Evolutionary conservation across 345 rosid species (phyloP), one percentile per base, ranked within the genome.

Genomic region (Salix purpurea): DNA sequence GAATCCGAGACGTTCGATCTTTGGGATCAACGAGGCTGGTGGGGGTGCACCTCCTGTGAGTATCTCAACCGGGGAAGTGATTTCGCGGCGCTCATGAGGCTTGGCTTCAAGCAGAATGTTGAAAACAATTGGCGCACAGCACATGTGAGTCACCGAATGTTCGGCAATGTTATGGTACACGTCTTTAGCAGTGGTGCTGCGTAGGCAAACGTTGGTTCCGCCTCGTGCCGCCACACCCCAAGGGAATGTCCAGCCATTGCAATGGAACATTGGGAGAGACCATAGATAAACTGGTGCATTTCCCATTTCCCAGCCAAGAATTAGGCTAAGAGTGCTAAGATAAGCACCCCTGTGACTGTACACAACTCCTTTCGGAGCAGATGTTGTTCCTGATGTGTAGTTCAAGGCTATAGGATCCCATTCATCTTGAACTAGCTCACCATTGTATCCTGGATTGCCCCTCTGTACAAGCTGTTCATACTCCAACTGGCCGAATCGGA

Each of bases 1-100:
- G 81, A 94, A 94, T 19, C 95, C 93, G 0, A 92, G 71, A 19
- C 36, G 48, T 50, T 88, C 85, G 7, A 91, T 87, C 54, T 87
- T 82, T 76, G 81, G 73, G 3, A 94, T 73, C 34, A 92, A 82
- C 0, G 89, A n/a, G 1, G 89, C 84, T 0, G 97, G 93, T 0
- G 97, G 98, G 0, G 98, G 83, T 2, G 97, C 94, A 0, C 97
- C 98, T 1, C 97, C 98, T 0, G 91, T 89, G 77, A 90, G 91
- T 3, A 91, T 80, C 26, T 91, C 77, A 2, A 94, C 94, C 0
- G 90, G 77, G 62, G 80, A 80, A 16, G 83, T 40, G 23, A 86
- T 64, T 11, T 65, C 39, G 8, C 67, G 75, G 26, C 85, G 82
- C 67, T 87, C 91, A 0, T 80, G 80, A 0, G 85, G 87, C 9